Percentiles rank a stretch among this genome's conserved stretches.
phyloP scores from a whole-genome alignment of 1,284 basidiomycete genomes.

The Hemileia vastatrix region DNA sequence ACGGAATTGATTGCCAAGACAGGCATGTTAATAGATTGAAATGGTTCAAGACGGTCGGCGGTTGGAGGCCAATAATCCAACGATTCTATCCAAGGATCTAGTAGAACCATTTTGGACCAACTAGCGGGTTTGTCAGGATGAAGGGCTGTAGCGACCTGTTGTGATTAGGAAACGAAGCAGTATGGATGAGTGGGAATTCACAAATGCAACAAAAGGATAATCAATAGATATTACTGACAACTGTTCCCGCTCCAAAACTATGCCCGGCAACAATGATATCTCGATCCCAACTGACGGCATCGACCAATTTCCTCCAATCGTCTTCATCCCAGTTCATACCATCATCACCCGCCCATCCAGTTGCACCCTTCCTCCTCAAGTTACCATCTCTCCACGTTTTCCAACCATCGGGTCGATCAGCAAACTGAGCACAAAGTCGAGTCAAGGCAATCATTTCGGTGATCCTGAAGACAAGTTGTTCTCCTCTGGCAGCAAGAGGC shows the following conservation, averaged over 20 bases:
- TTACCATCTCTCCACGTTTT: constrained; percentile 1
- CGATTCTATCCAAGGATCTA: constrained; percentile 19
- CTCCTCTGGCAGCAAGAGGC: constrained; percentile 2
- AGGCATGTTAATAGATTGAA: not conserved
- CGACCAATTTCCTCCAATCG: constrained; percentile 7
- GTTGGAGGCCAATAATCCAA: not conserved
- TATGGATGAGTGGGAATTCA: not conserved
- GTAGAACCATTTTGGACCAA: constrained; percentile 10
- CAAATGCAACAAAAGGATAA: not conserved
- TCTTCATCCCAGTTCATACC: constrained; percentile 8
- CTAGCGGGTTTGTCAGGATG: constrained; percentile 1
- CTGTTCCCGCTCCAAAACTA: constrained; percentile 17
- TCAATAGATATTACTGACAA: not conserved
- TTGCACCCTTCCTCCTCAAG: constrained; percentile 4
- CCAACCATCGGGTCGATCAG: constrained; percentile 4
- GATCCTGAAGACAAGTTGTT: constrained; percentile 11
- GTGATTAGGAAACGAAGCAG: not conserved
- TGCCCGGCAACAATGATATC: constrained; percentile 17
- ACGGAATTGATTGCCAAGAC: constrained; percentile 15
- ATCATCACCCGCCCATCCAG: constrained; percentile 19
- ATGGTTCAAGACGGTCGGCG: not conserved
- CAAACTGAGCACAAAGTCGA: not conserved
- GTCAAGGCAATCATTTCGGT: constrained; percentile 6
- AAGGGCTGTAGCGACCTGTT: constrained; percentile 7
- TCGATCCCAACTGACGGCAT: constrained; percentile 7